phyloP scores from a whole-genome alignment of 495 filamentous ascomycete genomes.

The Amniculicola lignicola region DNA sequence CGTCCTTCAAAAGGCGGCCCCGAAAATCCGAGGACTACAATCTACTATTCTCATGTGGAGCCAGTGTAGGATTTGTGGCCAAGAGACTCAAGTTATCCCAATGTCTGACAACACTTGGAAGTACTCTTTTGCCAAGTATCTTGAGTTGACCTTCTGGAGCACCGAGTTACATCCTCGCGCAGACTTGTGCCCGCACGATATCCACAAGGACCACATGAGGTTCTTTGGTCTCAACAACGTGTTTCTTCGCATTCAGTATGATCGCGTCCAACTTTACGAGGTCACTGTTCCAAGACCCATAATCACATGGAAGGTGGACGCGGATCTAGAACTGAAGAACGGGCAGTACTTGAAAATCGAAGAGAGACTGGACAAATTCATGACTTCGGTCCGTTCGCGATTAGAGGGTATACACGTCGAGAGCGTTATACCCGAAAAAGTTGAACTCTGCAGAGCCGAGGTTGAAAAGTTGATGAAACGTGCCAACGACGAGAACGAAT shows the following conservation, averaged over 20 bases:
- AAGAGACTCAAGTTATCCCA: conserved; percentile 81
- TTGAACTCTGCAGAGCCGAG: conserved; percentile 74
- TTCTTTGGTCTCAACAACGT: conserved; percentile 88
- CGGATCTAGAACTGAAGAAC: conserved; percentile 86
- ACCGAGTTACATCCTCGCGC: conserved; percentile 73
- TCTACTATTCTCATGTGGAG: conserved; percentile 97
- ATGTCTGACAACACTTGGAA: conserved; percentile 98
- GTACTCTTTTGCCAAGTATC: conserved; percentile 96
- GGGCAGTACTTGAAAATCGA: conserved; percentile 78
- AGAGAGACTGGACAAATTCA: conserved; percentile 78
- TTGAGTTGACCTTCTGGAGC: conserved; percentile 96
- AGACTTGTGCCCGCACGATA: conserved; percentile 86
- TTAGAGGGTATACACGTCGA: conserved; percentile 86
- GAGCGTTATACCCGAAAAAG: conserved; percentile 81
- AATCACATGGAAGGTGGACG: conserved; percentile 95
- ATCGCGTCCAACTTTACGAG: conserved; percentile 87
- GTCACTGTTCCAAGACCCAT: conserved; percentile 86
- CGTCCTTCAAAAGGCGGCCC: conserved; percentile 72
- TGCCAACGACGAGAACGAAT: conserved; percentile 73
- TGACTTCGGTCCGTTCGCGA: conserved; percentile 75
- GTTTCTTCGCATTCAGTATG: conserved; percentile 85
- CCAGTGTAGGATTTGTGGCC: conserved; percentile 83
- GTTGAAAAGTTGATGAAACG: conserved; percentile 71
- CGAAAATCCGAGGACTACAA: conserved; percentile 65
- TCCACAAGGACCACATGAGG: conserved; percentile 84